Conservation (phyloP, 352 stramenopile species). For the Phytophthora macrochlamydospora region DNA sequence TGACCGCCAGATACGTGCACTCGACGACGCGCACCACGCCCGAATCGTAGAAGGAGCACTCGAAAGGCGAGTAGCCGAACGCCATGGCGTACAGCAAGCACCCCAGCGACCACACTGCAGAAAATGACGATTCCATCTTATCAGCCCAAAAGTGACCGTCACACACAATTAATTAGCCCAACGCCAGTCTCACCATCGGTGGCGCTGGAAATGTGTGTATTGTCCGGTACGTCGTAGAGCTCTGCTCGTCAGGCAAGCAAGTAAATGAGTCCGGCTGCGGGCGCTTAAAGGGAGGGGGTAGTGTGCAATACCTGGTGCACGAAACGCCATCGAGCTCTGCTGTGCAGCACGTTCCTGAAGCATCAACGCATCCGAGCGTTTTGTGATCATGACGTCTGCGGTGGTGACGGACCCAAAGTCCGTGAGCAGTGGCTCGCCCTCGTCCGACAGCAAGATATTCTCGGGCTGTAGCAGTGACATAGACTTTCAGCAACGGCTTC, state of each 20-base stretch:
- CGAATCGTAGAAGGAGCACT: constrained; percentile 82
- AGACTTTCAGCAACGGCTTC: too few species aligned
- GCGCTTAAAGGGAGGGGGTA: background rate
- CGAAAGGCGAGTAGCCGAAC: constrained; percentile 91
- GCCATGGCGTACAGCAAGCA: constrained; percentile 89
- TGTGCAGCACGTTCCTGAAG: constrained; percentile 86
- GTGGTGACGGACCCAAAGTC: constrained; percentile 85
- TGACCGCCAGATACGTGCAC: constrained; percentile 87
- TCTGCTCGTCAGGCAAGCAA: constrained; percentile 37
- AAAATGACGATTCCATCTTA: background rate
- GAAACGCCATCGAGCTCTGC: constrained; percentile 87
- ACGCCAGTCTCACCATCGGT: constrained; percentile 57
- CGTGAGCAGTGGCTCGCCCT: constrained; percentile 85
- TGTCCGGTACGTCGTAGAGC: constrained; percentile 87
- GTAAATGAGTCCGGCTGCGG: background rate
- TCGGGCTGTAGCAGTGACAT: constrained; percentile 59
- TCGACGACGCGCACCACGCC: constrained; percentile 75
- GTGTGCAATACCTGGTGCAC: constrained; percentile 67
- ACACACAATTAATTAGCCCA: too few species aligned
- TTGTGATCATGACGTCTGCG: constrained; percentile 68
- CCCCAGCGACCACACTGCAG: constrained; percentile 86
- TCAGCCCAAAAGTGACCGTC: background rate
- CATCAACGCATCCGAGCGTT: constrained; percentile 78
- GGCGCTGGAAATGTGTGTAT: constrained; percentile 65
- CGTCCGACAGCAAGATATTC: constrained; percentile 83